phyloP scores from a whole-genome alignment of 352 stramenopile genomes.

The Halophytophthora batemanensis region DNA sequence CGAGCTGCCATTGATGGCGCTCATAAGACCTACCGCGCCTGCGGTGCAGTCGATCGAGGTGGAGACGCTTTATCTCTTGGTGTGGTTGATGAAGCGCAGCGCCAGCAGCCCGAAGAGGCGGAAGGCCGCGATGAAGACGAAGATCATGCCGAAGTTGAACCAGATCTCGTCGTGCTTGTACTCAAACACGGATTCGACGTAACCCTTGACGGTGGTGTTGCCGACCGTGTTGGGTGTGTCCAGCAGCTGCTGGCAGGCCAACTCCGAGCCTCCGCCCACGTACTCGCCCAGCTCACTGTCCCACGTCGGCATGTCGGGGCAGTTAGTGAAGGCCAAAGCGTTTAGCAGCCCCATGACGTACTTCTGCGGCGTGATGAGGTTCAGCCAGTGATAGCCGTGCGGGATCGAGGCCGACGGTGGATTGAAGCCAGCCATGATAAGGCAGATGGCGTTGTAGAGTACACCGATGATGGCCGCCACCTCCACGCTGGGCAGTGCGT shows the following conservation, averaged over 20 bases:
- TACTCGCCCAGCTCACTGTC: constrained; percentile 3
- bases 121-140: too few species aligned
- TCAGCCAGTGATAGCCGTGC: constrained; percentile 17
- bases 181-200: not conserved
- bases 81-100: too few species aligned
- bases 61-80: too few species aligned
- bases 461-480: constrained; percentile 8
- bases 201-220: not conserved
- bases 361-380: constrained; percentile 16
- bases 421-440: constrained; percentile 17
- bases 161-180: constrained; percentile 4
- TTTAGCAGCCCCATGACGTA: constrained; percentile 13
- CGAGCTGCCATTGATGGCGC: too few species aligned
- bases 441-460: constrained; percentile 14
- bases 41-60: too few species aligned
- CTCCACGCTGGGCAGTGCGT: constrained; percentile 6
- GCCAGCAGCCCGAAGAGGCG: too few species aligned
- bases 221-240: constrained; percentile 10
- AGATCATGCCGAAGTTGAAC: not conserved
- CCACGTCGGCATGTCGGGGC: constrained; percentile 6
- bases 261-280: not conserved
- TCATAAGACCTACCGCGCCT: too few species aligned
- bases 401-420: constrained; percentile 14
- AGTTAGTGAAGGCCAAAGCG: constrained; percentile 12
- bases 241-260: constrained; percentile 21